Evolutionary conservation across 768 basidiomycete genomes (phyloP), one percentile per base, ranked within the genome.

Genomic region (Pisolithus microcarpus): DNA sequence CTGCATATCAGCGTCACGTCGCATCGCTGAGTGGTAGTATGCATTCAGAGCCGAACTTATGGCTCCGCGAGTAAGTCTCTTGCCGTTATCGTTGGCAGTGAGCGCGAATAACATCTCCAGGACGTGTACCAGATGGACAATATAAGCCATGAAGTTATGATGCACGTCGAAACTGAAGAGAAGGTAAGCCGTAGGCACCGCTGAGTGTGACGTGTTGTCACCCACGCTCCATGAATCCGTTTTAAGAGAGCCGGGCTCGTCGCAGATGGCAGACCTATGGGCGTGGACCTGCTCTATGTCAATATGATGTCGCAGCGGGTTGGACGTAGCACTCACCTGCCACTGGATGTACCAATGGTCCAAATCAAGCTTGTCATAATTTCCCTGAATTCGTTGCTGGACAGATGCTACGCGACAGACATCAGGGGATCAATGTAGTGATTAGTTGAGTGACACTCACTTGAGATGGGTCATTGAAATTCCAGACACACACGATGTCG

Each of bases 401-500:
- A 5, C 28, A 53, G 37, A 28, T 44, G 10, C 52, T 38, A 21
- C 30, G 19, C 24, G 36, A 19, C 7, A 10, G 15, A 8, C 3
- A 15, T 49, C 26, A 49, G 40, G 5, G 4, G 15, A 7, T 30
- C 38, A 21, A 1, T 18, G 28, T 30, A 23, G 26, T 13, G 15
- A 21, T 30, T 5, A 21, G 18, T 15, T 11, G 39, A 5, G n/a
- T 9, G 2, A 18, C 28, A 8, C 52, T 49, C 24, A 55, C 55
- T 19, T 30, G 15, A 38, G 5, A 16, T 8, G 55, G 54, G 36
- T 57, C 56, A 18, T 26, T 18, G 38, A 62, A 57, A 43, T 62
- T 61, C 60, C 61, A 61, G 8, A 54, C 46, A 1, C 24, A 11
- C 24, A 61, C 42, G 10, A 61, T 60, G 26, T 61, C 60, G 3